Evolutionary conservation across 805 yeast genomes (phyloP).

Genomic region (Saccharomycopsis oosterbeekiorum): DNA sequence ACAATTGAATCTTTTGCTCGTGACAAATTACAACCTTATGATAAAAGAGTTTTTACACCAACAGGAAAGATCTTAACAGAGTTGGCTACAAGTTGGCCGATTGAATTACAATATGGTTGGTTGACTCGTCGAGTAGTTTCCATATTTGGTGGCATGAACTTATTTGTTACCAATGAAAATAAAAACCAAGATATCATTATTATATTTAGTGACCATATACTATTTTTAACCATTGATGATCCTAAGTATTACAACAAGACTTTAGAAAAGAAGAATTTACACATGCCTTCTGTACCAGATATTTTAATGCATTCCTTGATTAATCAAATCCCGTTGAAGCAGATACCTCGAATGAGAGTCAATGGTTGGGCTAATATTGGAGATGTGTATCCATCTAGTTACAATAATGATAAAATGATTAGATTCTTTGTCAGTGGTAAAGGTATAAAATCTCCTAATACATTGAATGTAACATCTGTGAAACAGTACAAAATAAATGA

Average conservation of each 20-base stretch:
- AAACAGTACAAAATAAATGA: conserved; percentile 24
- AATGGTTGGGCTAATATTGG: conserved; percentile 56
- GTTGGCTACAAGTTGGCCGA: conserved; percentile 80
- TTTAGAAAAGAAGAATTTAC: conserved; percentile 20
- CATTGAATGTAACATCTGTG: conserved; percentile 7
- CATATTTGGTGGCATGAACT: conserved; percentile 42
- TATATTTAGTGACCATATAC: conserved; percentile 69
- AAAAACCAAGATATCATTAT: conserved; percentile 48
- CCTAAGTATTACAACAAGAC: conserved; percentile 27
- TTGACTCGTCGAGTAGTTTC: conserved; percentile 75
- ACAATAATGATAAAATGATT: conserved; percentile 23
- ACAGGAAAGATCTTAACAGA: conserved; percentile 84
- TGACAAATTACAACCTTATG: conserved; percentile 39
- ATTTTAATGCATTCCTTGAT: conserved; percentile 82
- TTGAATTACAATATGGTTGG: conserved; percentile 83
- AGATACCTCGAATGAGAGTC: conserved; percentile 63
- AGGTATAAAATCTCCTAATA: conserved; percentile 19
- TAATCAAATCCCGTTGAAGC: conserved; percentile 67
- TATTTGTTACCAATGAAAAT: conserved; percentile 21
- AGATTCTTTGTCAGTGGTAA: conserved; percentile 18
- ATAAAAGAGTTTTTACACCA: conserved; percentile 73
- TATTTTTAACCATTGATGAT: conserved; percentile 50
- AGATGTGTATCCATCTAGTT: conserved; percentile 41
- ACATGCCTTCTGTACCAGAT: conserved; percentile 59
- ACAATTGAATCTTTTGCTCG: conserved; percentile 79